phyloP scores from a whole-genome alignment of 106 monocot species.

The Phalaenopsis equestris region DNA sequence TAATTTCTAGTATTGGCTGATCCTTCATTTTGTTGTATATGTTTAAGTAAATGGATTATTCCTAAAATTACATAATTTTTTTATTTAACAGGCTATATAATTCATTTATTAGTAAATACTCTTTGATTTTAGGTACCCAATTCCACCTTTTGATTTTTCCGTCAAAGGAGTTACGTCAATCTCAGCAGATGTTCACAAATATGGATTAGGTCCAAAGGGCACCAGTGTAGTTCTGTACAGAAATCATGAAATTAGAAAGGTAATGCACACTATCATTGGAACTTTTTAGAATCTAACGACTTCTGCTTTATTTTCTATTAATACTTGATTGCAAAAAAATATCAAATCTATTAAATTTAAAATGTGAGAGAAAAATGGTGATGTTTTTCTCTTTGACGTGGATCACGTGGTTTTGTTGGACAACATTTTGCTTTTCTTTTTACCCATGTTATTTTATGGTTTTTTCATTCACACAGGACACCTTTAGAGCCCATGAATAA shows the following conservation, averaged over 20 bases:
- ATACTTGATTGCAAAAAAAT: background rate
- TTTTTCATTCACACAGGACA: background rate
- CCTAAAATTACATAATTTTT: background rate
- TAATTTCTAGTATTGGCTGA: no score
- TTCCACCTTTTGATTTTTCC: slow-evolving; percentile 95
- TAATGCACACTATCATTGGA: slow-evolving; percentile 13
- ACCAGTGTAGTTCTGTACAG: slow-evolving; percentile 92
- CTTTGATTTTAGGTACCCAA: slow-evolving; percentile 55
- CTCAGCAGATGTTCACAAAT: slow-evolving; percentile 97
- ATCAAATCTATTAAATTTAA: background rate
- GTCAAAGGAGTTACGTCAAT: slow-evolving; percentile 97
- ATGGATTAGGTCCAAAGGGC: slow-evolving; percentile 96
- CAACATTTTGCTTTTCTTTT: background rate
- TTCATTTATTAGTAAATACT: background rate
- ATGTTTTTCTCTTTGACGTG: background rate
- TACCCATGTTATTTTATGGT: background rate
- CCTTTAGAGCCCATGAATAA: background rate
- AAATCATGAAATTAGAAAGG: slow-evolving; percentile 98
- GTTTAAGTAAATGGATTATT: background rate
- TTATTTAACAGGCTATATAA: background rate
- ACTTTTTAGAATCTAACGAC: background rate
- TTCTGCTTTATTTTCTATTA: background rate
- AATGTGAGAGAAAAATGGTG: background rate
- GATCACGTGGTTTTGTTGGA: background rate
- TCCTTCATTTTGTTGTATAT: no score